Percentiles rank a stretch among this genome's conserved stretches.
Conservation (phyloP, 2,329 filamentous ascomycete species). For the Chrysosporium keratinophilum region DNA sequence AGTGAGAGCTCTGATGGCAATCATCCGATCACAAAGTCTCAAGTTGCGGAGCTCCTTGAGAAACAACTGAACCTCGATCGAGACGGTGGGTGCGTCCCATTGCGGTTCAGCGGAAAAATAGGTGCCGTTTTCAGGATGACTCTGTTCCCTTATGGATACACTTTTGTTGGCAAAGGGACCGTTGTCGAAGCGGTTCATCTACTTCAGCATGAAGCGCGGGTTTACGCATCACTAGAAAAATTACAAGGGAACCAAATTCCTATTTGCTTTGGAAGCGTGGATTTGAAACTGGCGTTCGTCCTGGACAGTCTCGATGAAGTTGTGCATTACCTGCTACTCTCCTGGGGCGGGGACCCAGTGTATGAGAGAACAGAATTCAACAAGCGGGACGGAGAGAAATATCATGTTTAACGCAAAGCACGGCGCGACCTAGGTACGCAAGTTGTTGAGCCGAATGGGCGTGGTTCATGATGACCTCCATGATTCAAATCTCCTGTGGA, state of each 20-base stretch:
- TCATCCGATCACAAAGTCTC: background rate
- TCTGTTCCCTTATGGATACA: conserved; percentile 10
- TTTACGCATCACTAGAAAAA: conserved; percentile 4
- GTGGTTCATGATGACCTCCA: conserved; percentile 6
- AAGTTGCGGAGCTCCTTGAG: conserved; percentile 3
- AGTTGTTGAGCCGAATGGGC: background rate
- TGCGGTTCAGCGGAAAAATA: conserved; percentile 2
- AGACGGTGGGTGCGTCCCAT: conserved; percentile 1
- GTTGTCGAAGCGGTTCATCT: background rate
- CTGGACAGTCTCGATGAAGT: conserved; percentile 1
- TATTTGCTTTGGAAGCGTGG: conserved; percentile 6
- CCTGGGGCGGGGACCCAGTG: conserved; percentile 8
- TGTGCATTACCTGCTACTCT: conserved; percentile 6
- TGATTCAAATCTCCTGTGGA: conserved; percentile 11
- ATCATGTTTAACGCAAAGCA: background rate
- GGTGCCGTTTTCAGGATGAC: conserved; percentile 11
- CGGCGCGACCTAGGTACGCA: background rate
- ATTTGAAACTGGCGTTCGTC: conserved; percentile 4
- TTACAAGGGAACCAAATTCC: conserved; percentile 5
- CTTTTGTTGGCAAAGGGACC: conserved; percentile 11
- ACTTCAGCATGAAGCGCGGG: conserved; percentile 3
- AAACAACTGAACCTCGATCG: conserved; percentile 8
- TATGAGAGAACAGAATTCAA: background rate
- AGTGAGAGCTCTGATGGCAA: background rate
- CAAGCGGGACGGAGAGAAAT: background rate